phyloP scores from a whole-genome alignment of 176 grass and related monocot species.

The Poa pratensis region DNA sequence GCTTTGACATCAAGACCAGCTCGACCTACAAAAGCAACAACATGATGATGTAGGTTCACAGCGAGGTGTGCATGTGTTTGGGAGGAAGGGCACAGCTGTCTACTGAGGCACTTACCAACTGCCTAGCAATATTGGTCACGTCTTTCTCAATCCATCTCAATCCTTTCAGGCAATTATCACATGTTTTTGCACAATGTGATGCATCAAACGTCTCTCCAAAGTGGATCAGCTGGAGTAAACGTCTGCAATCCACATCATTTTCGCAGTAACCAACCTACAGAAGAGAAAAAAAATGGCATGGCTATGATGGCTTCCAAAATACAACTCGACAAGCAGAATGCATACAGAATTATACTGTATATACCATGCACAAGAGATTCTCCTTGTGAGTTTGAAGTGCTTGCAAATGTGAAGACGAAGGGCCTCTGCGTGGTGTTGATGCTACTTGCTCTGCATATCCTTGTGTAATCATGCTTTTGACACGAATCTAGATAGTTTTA shows the following conservation, averaged over 20 bases:
- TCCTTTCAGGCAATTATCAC: conserved; percentile 91
- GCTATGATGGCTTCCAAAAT: conserved; percentile 37
- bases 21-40: conserved; percentile 65
- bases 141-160: conserved; percentile 80
- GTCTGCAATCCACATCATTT: conserved; percentile 90
- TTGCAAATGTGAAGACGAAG: conserved; percentile 35
- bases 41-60: conserved; percentile 32
- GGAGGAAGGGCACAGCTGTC: conserved; percentile 10
- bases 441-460: conserved; percentile 69
- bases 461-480: conserved; percentile 90
- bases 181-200: conserved; percentile 66
- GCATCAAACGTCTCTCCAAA: conserved; percentile 91
- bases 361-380: conserved; percentile 92
- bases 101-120: conserved; percentile 62
- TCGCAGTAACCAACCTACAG: conserved; percentile 91
- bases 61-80: conserved; percentile 12
- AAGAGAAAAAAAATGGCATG: conserved; percentile 21
- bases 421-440: conserved; percentile 30
- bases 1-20: conserved; percentile 50
- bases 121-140: conserved; percentile 71
- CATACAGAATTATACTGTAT: conserved; percentile 26
- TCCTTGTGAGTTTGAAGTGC: conserved; percentile 82
- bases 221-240: conserved; percentile 84
- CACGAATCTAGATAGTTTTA: conserved; percentile 62
- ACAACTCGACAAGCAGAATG: not conserved